phyloP scores from a whole-genome alignment of 2,329 filamentous ascomycete genomes.

The Rhinocladiella mackenziei region DNA sequence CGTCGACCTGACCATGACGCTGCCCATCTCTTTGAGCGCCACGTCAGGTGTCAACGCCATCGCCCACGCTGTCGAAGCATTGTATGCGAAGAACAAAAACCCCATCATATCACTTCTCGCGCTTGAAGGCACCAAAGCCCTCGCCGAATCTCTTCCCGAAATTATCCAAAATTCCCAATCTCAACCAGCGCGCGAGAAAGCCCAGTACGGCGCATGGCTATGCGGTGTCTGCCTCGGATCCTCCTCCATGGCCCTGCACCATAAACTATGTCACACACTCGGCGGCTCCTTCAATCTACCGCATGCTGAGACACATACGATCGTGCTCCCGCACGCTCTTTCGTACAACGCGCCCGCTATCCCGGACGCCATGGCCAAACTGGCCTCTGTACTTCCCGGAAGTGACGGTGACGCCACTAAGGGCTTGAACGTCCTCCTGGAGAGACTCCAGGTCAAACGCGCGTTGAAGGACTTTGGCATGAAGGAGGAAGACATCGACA shows the following conservation, averaged over 20 bases:
- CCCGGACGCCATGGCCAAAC: slow-evolving; percentile 49
- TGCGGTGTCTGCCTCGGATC: slow-evolving; percentile 59
- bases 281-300: slow-evolving; percentile 62
- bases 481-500: slow-evolving; percentile 58
- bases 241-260: slow-evolving; percentile 61
- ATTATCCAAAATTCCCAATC: slow-evolving; percentile 48
- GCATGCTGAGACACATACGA: slow-evolving; percentile 63
- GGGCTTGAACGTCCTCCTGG: slow-evolving; percentile 54
- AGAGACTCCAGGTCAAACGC: slow-evolving; percentile 52
- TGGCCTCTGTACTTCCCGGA: slow-evolving; percentile 53
- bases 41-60: slow-evolving; percentile 64
- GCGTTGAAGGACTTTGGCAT: slow-evolving; percentile 55
- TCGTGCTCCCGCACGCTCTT: slow-evolving; percentile 59
- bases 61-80: slow-evolving; percentile 61
- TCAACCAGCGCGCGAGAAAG: slow-evolving; percentile 46
- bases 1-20: slow-evolving; percentile 58
- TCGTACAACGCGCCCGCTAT: slow-evolving; percentile 59
- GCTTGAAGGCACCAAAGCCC: slow-evolving; percentile 52
- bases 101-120: slow-evolving; percentile 58
- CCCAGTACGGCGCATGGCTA: slow-evolving; percentile 62
- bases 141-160: slow-evolving; percentile 52
- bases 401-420: slow-evolving; percentile 56
- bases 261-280: slow-evolving; percentile 64
- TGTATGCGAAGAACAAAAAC: slow-evolving; percentile 60
- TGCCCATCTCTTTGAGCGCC: slow-evolving; percentile 52